These are phyloP conservation scores for Calonectria montana DNA, from an alignment of 2,329 filamentous ascomycete genomes.

Conservation along the genomic window DNA sequence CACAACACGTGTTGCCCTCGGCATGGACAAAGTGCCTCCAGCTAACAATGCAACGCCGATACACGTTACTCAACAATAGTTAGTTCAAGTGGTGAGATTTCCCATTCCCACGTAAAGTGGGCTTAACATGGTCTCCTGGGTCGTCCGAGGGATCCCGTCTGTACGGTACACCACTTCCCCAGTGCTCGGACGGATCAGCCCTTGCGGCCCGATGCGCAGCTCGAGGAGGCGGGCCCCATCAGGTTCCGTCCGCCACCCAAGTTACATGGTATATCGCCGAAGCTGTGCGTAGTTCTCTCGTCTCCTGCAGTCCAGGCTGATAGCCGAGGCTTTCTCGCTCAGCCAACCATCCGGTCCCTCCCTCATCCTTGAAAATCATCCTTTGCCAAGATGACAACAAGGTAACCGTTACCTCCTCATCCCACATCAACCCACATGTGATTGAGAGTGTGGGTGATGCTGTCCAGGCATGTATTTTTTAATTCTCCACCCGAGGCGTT, in stretches of 20 bases:
- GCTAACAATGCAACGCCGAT: not conserved
- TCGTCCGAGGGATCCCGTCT: constrained; percentile 34
- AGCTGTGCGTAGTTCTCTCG: constrained; percentile 11
- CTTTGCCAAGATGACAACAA: not conserved
- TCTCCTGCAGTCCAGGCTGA: constrained; percentile 1
- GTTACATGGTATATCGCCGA: constrained; percentile 22
- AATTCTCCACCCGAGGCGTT: not conserved
- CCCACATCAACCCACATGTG: not conserved
- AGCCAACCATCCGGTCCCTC: not conserved
- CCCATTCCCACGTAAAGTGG: constrained; percentile 39
- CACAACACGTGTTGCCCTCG: not conserved
- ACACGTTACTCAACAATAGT: not conserved
- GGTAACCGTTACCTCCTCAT: not conserved
- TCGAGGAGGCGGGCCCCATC: constrained; percentile 38
- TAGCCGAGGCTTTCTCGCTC: not conserved
- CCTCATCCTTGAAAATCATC: not conserved
- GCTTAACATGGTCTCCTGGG: constrained; percentile 41
- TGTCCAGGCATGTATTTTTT: not conserved
- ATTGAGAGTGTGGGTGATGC: not conserved
- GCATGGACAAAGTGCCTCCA: not conserved
- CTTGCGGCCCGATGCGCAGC: constrained; percentile 45
- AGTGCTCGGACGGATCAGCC: constrained; percentile 40
- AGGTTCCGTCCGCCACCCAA: constrained; percentile 32
- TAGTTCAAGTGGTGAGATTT: constrained; percentile 18
- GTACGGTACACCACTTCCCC: constrained; percentile 32